Percentiles rank a stretch among this genome's conserved stretches.
Evolutionary conservation across 768 basidiomycete genomes (phyloP).

Genomic region (Naganishia antarctica): DNA sequence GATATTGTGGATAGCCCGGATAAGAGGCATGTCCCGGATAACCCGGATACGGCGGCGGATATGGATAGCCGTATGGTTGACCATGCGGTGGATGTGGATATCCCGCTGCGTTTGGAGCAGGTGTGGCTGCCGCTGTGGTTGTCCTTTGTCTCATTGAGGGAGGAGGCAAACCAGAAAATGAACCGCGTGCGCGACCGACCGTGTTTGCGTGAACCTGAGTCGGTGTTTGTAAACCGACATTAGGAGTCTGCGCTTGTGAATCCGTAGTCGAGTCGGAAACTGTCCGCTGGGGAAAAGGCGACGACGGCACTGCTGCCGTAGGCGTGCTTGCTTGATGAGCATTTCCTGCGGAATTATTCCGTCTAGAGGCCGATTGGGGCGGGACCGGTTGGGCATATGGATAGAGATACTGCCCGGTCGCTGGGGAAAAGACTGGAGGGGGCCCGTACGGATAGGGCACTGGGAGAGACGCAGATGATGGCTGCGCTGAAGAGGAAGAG

Average conservation of each 20-base stretch:
- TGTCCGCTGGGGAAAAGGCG: slow-evolving; percentile 10
- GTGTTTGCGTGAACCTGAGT: slow-evolving; percentile 4
- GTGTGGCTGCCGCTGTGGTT: background rate
- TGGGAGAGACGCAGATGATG: background rate
- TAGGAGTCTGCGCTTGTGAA: slow-evolving; percentile 12
- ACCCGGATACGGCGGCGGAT: slow-evolving; percentile 8
- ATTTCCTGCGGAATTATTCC: background rate
- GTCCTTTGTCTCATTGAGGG: slow-evolving; percentile 6
- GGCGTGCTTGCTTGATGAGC: slow-evolving; percentile 7
- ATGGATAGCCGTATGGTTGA: slow-evolving; percentile 13
- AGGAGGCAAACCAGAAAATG: slow-evolving; percentile 1
- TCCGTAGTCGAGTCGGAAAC: slow-evolving; percentile 3
- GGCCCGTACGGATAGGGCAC: slow-evolving; percentile 13
- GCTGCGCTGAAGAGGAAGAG: background rate
- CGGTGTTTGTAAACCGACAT: slow-evolving; percentile 4
- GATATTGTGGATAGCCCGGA: slow-evolving; percentile 2
- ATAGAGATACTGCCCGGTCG: background rate
- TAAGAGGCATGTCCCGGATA: slow-evolving; percentile 10
- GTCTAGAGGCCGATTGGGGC: background rate
- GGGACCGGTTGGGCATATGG: background rate
- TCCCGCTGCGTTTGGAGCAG: slow-evolving; percentile 4
- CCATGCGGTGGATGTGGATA: background rate
- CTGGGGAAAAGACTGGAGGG: background rate
- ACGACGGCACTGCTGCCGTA: background rate
- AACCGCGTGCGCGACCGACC: background rate